Percentiles rank a stretch among this genome's conserved stretches.
Conservation (phyloP, 2,329 filamentous ascomycete species). For the Hypocreales sp. region DNA sequence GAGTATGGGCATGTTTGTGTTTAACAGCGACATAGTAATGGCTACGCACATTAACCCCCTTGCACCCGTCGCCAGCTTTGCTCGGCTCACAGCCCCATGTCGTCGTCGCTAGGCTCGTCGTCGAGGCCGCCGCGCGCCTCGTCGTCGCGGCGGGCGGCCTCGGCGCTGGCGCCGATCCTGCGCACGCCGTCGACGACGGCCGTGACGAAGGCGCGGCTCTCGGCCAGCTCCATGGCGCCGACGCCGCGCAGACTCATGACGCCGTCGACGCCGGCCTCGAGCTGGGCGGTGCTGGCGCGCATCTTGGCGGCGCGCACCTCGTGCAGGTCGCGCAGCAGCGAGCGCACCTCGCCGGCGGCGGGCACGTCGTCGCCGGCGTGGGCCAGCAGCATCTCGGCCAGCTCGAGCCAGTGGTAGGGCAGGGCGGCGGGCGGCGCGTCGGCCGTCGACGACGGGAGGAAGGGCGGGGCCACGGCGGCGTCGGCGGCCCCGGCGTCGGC, state of each 20-base stretch:
- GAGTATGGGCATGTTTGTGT: too few relatives aligned
- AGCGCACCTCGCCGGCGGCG: slow-evolving; percentile 57
- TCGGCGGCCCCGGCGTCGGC: slow-evolving; percentile 16
- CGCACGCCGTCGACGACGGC: slow-evolving; percentile 80
- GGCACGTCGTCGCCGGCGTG: slow-evolving; percentile 71
- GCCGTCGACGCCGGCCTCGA: slow-evolving; percentile 60
- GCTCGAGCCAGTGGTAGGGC: slow-evolving; percentile 91
- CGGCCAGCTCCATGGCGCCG: slow-evolving; percentile 83
- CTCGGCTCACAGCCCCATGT: too few relatives aligned
- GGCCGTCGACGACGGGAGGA: slow-evolving; percentile 60
- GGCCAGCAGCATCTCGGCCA: slow-evolving; percentile 75
- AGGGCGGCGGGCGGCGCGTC: slow-evolving; percentile 53
- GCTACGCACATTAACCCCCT: too few relatives aligned
- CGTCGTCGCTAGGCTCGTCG: slow-evolving; percentile 41
- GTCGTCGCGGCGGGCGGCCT: slow-evolving; percentile 61
- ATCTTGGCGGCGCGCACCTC: slow-evolving; percentile 87
- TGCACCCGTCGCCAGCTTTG: too few relatives aligned
- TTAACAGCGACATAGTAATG: too few relatives aligned
- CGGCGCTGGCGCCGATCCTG: slow-evolving; percentile 66
- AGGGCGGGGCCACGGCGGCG: slow-evolving; percentile 49
- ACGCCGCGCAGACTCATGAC: slow-evolving; percentile 57
- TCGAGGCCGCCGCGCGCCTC: slow-evolving; percentile 54
- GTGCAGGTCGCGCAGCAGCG: slow-evolving; percentile 63
- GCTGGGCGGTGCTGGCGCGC: slow-evolving; percentile 52
- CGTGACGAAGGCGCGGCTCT: slow-evolving; percentile 68